Conservation (phyloP, 2,329 filamentous ascomycete genomes). For the Aureobasidium sp. region DNA sequence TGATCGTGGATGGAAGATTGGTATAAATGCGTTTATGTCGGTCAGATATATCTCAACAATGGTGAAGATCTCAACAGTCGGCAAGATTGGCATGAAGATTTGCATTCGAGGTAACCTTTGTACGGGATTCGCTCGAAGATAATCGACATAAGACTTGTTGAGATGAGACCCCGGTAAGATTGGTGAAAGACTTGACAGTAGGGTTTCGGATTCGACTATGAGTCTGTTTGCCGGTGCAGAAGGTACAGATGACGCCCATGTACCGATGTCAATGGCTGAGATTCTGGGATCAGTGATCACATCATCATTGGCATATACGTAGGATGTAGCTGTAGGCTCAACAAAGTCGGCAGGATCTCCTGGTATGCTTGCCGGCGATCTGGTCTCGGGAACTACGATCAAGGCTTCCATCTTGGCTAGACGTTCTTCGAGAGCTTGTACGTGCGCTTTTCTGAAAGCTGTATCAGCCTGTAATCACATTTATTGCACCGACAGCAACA, state of each 20-base stretch:
- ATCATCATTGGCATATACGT: not conserved
- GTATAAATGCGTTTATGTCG: not conserved
- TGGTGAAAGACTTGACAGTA: not conserved
- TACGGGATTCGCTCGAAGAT: not conserved
- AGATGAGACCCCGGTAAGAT: not conserved
- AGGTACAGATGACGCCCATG: not conserved
- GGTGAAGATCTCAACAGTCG: not conserved
- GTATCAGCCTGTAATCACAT: not conserved
- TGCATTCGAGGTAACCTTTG: not conserved
- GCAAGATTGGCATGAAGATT: not conserved
- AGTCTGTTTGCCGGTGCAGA: not conserved
- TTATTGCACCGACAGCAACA: too few species aligned
- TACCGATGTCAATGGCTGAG: not conserved
- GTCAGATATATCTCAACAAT: not conserved
- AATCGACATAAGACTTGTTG: not conserved
- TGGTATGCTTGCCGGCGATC: too few species aligned
- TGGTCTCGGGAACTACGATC: not conserved
- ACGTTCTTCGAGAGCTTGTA: not conserved
- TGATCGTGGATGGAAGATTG: not conserved
- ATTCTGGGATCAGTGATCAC: not conserved
- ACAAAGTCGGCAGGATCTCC: not conserved
- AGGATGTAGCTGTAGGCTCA: not conserved
- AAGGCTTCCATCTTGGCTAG: not conserved
- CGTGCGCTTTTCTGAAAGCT: not conserved
- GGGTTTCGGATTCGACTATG: not conserved